Percentiles rank a stretch among this genome's conserved stretches.
These are phyloP conservation scores for Pugionium cornutum DNA, from an alignment of 345 rosid species.

Conservation along the genomic window DNA sequence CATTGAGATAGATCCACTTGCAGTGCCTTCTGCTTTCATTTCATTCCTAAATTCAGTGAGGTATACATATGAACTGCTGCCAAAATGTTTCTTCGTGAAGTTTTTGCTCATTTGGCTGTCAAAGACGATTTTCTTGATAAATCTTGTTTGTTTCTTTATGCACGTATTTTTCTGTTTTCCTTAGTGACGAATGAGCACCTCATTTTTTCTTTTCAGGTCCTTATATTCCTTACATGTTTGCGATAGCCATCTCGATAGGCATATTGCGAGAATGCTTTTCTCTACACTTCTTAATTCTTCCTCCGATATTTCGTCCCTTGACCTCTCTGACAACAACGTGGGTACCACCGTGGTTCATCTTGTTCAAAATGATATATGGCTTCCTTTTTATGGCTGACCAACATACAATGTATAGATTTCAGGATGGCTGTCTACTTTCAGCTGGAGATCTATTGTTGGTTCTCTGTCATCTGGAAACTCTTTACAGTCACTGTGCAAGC, in stretches of 20 bases:
- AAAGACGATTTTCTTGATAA: not conserved
- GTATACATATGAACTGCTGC: slow-evolving; percentile 43
- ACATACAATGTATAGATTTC: slow-evolving; percentile 51
- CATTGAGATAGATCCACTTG: slow-evolving; percentile 48
- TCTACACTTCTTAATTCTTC: slow-evolving; percentile 61
- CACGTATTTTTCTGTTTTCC: not conserved
- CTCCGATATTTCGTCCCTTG: slow-evolving; percentile 55
- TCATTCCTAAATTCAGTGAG: slow-evolving; percentile 69
- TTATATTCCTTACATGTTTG: slow-evolving; percentile 59
- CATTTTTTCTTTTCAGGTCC: slow-evolving; percentile 51
- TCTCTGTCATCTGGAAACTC: slow-evolving; percentile 42
- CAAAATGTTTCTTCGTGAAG: slow-evolving; percentile 6
- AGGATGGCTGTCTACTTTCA: slow-evolving; percentile 78
- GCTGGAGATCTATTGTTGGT: slow-evolving; percentile 44
- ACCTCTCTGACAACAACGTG: slow-evolving; percentile 85
- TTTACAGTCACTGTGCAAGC: slow-evolving; percentile 59
- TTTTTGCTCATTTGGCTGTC: slow-evolving; percentile 24
- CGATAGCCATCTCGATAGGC: slow-evolving; percentile 51
- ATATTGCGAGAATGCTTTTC: slow-evolving; percentile 52
- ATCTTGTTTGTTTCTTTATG: slow-evolving; percentile 13
- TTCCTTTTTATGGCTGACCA: slow-evolving; percentile 25
- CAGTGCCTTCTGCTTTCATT: slow-evolving; percentile 48
- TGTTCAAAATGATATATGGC: slow-evolving; percentile 14
- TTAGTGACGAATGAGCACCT: not conserved
- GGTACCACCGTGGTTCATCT: slow-evolving; percentile 39